Evolutionary conservation across 2,329 filamentous ascomycete species (phyloP).

Genomic region (Botrytis porri): DNA sequence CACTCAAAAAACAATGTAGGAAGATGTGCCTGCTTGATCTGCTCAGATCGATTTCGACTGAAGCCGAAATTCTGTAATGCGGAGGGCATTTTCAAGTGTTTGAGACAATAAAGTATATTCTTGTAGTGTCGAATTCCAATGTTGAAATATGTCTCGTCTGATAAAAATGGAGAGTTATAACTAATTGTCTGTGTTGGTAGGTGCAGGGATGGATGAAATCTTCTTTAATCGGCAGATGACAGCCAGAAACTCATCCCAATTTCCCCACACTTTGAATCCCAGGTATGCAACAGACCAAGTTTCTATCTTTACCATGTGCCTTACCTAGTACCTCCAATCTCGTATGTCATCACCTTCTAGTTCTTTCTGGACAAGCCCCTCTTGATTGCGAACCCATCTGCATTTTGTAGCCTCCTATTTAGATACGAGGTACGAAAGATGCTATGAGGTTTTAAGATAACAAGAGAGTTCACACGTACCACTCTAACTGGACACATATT

Average conservation of each 20-base stretch:
- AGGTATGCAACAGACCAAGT: no score
- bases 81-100: neutral
- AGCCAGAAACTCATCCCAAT: neutral
- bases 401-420: no score
- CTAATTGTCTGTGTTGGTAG: neutral
- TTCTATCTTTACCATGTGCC: no score
- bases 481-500: no score
- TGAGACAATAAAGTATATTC: neutral
- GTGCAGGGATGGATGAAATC: neutral
- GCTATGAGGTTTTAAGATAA: no score
- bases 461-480: no score
- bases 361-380: no score
- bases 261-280: no score
- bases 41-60: neutral
- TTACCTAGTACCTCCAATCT: no score
- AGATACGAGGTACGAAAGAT: no score
- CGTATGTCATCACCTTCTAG: no score
- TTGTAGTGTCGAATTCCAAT: neutral
- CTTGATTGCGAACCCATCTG: no score
- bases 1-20: accelerated
- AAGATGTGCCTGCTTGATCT: neutral
- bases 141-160: neutral
- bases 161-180: neutral
- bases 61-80: neutral
- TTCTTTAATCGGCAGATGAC: neutral